A percentile compares a stretch with the other conserved stretches of the same genome.
Conservation (phyloP, 352 stramenopile genomes). For the Pythium scleroteichum region DNA sequence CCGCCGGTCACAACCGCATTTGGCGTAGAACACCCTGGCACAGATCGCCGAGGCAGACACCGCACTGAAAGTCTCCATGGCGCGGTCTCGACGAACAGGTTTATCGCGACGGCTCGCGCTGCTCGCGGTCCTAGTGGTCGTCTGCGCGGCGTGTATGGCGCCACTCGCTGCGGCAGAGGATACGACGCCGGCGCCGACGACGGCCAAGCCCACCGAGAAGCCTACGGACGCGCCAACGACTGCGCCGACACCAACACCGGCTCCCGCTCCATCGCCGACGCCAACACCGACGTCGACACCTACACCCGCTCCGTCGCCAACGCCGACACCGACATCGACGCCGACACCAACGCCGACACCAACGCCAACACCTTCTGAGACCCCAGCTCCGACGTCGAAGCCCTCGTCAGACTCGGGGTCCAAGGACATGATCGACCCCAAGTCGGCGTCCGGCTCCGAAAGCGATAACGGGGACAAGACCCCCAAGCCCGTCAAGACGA, state of each 20-base stretch:
- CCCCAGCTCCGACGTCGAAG: conserved; percentile 2
- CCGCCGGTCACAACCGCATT: conserved; percentile 6
- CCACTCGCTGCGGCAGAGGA: conserved; percentile 13
- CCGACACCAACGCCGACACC: conserved; percentile 12
- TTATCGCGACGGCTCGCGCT: conserved; percentile 7
- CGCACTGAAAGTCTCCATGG: not conserved
- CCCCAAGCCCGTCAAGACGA: conserved; percentile 14
- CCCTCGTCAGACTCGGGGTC: conserved; percentile 4
- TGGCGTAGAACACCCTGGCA: not conserved
- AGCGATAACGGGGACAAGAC: conserved; percentile 7
- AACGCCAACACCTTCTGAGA: conserved; percentile 9
- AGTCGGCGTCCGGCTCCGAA: conserved; percentile 10
- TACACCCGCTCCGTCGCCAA: not conserved
- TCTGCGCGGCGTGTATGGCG: conserved; percentile 1
- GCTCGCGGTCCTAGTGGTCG: conserved; percentile 12
- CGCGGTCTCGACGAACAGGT: not conserved
- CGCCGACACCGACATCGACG: conserved; percentile 1
- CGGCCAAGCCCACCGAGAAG: conserved; percentile 4
- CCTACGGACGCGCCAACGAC: conserved; percentile 11
- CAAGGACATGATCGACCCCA: not conserved
- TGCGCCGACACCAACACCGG: conserved; percentile 2
- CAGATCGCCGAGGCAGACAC: not conserved
- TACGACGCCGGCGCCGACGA: conserved; percentile 1
- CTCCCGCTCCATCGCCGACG: conserved; percentile 1
- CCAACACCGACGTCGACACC: not conserved